Percentiles rank a stretch among this genome's conserved stretches.
phyloP scores from a whole-genome alignment of 2,329 filamentous ascomycete species.

The Apiospora rasikravindrae region DNA sequence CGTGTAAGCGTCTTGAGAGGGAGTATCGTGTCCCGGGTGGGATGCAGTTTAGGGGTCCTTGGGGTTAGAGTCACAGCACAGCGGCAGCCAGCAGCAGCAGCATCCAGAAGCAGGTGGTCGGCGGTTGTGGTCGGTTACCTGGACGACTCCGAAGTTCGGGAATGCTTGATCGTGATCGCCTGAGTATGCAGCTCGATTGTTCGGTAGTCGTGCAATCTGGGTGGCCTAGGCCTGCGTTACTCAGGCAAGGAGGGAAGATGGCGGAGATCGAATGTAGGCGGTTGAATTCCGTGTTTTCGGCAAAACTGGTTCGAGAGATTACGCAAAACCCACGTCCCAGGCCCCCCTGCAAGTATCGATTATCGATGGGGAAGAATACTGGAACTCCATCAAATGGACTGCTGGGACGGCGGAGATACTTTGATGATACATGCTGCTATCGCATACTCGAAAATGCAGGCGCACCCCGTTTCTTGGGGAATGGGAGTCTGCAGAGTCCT shows the following conservation, averaged over 20 bases:
- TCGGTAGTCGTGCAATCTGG: conserved; percentile 4
- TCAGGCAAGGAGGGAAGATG: conserved; percentile 4
- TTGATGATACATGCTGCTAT: conserved; percentile 3
- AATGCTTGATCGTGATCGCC: conserved; percentile 13
- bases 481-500: neutral
- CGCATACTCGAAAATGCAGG: neutral
- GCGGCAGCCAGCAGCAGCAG: neutral
- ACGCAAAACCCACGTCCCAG: conserved; percentile 12
- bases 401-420: conserved; percentile 3
- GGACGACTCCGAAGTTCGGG: conserved; percentile 7
- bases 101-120: neutral
- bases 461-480: conserved; percentile 5
- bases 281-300: conserved; percentile 17
- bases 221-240: conserved; percentile 6
- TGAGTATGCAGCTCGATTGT: conserved; percentile 14
- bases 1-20: neutral
- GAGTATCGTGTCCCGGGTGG: neutral
- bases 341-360: conserved; percentile 11
- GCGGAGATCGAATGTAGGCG: conserved; percentile 12
- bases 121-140: neutral
- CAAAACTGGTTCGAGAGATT: conserved; percentile 16
- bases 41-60: conserved; percentile 1
- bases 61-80: neutral
- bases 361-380: neutral
- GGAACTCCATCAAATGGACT: neutral